A percentile compares a stretch with the other conserved stretches of the same genome.
phyloP scores from a whole-genome alignment of 2,329 filamentous ascomycete genomes.

The Fragosphaeria purpurea region DNA sequence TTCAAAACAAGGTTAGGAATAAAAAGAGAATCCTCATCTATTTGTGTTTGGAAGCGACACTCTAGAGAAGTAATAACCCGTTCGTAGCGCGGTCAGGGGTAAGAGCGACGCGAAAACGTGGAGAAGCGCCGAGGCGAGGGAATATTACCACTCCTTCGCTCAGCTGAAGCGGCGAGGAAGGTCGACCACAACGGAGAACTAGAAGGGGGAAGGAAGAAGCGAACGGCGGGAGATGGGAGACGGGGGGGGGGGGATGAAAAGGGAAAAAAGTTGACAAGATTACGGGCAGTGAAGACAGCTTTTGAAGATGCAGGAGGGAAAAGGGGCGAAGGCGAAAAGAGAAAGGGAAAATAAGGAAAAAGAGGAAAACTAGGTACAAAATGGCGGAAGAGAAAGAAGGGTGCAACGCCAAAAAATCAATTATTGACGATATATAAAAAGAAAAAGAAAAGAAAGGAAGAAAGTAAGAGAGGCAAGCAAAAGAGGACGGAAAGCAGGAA shows the following conservation, averaged over 20 bases:
- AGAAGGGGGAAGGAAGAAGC: neutral
- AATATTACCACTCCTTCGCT: no score
- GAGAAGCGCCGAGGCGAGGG: constrained; percentile 5
- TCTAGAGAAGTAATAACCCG: no score
- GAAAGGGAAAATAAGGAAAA: neutral
- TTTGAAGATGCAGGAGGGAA: neutral
- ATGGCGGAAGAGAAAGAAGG: no score
- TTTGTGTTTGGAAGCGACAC: no score
- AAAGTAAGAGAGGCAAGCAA: neutral
- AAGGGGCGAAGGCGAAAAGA: neutral
- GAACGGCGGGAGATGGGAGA: neutral
- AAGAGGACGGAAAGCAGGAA: neutral
- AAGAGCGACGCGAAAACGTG: neutral
- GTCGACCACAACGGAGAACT: neutral
- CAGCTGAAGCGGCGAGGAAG: neutral
- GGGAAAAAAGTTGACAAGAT: no score
- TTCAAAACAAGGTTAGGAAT: neutral
- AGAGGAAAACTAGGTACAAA: neutral
- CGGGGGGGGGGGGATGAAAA: neutral
- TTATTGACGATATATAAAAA: neutral
- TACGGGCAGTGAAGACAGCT: no score
- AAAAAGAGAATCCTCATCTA: no score
- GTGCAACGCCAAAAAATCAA: no score
- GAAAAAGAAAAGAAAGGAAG: neutral
- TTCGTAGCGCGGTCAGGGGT: constrained; percentile 1